Conservation (phyloP, 495 filamentous ascomycete genomes). For the Melanomma pulvis-pyrius region DNA sequence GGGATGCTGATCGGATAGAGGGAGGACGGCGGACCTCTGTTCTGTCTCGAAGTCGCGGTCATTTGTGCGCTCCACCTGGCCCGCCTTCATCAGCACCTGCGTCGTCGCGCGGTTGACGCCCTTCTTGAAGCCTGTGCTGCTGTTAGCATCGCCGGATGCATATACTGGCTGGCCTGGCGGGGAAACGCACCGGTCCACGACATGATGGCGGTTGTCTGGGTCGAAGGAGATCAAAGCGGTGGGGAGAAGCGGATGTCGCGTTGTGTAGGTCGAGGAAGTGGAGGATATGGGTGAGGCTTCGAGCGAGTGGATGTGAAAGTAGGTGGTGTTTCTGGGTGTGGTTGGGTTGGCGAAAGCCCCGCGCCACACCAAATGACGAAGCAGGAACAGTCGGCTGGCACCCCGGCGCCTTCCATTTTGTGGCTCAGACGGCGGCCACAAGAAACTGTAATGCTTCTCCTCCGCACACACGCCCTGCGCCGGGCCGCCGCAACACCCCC, state of each 20-base stretch:
- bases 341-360: neutral
- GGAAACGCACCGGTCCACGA: slow-evolving; percentile 59
- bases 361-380: slow-evolving; percentile 20
- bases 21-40: slow-evolving; percentile 65
- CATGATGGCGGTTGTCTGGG: slow-evolving; percentile 46
- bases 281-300: neutral
- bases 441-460: slow-evolving; percentile 6
- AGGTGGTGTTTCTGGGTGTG: slow-evolving; percentile 5
- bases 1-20: neutral
- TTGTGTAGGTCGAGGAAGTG: neutral
- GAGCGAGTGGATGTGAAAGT: neutral
- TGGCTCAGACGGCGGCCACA: slow-evolving; percentile 7
- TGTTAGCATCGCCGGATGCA: slow-evolving; percentile 1
- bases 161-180: slow-evolving; percentile 4
- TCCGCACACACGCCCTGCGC: slow-evolving; percentile 2
- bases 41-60: slow-evolving; percentile 99
- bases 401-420: slow-evolving; percentile 5
- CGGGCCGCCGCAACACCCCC: neutral
- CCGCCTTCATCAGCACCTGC: slow-evolving; percentile 99
- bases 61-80: slow-evolving; percentile 96
- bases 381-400: neutral
- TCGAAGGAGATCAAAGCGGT: neutral
- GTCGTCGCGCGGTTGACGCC: slow-evolving; percentile 98
- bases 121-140: slow-evolving; percentile 85
- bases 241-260: neutral